Conservation (phyloP, 768 basidiomycete species). For the Termitomyces sp. region DNA sequence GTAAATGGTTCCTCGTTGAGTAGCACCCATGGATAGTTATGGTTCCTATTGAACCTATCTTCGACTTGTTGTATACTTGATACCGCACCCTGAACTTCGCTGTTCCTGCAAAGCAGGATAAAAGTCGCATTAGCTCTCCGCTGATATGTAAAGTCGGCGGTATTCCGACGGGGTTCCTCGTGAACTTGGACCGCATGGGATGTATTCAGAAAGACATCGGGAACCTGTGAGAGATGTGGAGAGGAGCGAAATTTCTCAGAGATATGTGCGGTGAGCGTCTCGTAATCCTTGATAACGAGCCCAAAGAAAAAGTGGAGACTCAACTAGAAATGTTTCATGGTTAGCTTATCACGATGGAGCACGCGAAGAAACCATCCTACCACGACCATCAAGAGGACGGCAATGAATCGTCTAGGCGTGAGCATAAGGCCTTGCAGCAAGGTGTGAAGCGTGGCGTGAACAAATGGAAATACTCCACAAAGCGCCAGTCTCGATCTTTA, state of each 20-base stretch:
- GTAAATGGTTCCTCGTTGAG: constrained; percentile 79
- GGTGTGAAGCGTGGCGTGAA: background rate
- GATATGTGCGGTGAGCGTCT: constrained; percentile 34
- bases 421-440: constrained; percentile 31
- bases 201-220: constrained; percentile 3
- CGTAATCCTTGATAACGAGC: constrained; percentile 45
- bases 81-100: constrained; percentile 45
- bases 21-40: constrained; percentile 77
- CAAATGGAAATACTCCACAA: background rate
- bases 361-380: constrained; percentile 26
- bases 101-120: constrained; percentile 64
- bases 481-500: constrained; percentile 1
- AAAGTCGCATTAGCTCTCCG: constrained; percentile 69
- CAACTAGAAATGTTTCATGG: constrained; percentile 30
- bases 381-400: constrained; percentile 39
- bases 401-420: constrained; percentile 56
- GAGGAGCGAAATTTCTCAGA: constrained; percentile 19
- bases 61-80: constrained; percentile 67
- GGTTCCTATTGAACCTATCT: constrained; percentile 76
- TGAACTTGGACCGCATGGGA: background rate
- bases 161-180: background rate
- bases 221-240: background rate
- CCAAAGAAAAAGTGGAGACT: constrained; percentile 51
- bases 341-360: background rate
- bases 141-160: constrained; percentile 7